Evolutionary conservation across 139 green algal species (phyloP), one percentile per base, ranked within the genome.

Genomic region (Chlorella sp.): DNA sequence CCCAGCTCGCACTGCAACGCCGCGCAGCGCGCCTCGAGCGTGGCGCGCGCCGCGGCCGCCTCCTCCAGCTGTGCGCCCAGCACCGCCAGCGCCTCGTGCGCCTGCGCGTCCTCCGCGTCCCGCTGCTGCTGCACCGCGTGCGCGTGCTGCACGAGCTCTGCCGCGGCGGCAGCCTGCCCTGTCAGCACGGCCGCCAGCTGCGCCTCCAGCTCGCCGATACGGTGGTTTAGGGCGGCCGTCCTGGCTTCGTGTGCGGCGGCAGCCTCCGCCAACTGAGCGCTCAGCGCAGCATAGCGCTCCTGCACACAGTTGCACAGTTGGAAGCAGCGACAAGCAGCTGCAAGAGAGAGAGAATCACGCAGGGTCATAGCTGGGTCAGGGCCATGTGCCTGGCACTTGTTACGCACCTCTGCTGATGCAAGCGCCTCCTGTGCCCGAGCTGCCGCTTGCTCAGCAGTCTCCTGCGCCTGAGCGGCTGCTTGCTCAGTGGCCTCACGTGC

Each of bases 181-280:
- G 48, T 48, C 46, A 63, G 41, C 46, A 73, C 73, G 41, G 43
- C 50, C 9, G 48, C 61, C 46, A 63, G 41, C 46, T 79, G 62
- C 41, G 43, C 50, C 9, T 72, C 46, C 3, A 79, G 62, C 48
- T 43, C n/a, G 8, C 48, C 46, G 25, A 41, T 48, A 23, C 42
- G 71, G 38, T 66, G 38, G n/a, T n/a, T n/a, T n/a, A n/a, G n/a
- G n/a, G n/a, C n/a, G n/a, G n/a, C n/a, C n/a, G n/a, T n/a, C n/a
- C n/a, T n/a, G 12, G 53, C 69, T 0, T 64, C 45, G 35, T 78
- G 72, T 23, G 40, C 45, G 17, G 21, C 60, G 33, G 3, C 23
- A 9, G 27, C 72, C 7, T 33, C 45, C 27, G 51, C 33, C 72
- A 78, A 46, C 33, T 64, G 25, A 7, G 72, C 60, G 23, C 35